Conservation (phyloP, 306 rosid species). For the Purshia tridentata region DNA sequence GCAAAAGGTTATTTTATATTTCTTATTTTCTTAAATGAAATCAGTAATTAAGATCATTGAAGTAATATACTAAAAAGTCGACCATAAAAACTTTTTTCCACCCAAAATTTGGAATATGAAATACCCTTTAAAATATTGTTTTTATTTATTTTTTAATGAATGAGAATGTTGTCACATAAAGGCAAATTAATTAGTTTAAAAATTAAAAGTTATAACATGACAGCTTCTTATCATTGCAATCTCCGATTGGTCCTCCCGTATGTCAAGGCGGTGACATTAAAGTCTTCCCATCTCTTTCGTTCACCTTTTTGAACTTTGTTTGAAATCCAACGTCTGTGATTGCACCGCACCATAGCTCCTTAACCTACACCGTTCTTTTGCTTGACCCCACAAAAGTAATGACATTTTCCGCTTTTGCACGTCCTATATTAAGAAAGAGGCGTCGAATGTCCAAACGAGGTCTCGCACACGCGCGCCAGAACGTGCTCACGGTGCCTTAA, state of each 20-base stretch:
- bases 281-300: neutral
- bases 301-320: neutral
- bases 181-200: neutral
- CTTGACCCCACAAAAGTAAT: neutral
- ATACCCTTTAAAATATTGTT: too few relatives aligned
- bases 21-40: too few relatives aligned
- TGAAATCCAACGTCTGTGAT: neutral
- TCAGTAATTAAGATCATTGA: too few relatives aligned
- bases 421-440: neutral
- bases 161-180: neutral
- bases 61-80: too few relatives aligned
- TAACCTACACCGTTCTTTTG: neutral
- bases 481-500: constrained; percentile 6
- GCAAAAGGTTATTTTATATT: too few relatives aligned
- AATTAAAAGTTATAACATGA: neutral
- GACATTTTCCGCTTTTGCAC: constrained; percentile 3
- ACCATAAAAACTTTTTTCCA: too few relatives aligned
- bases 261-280: constrained; percentile 16
- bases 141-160: too few relatives aligned
- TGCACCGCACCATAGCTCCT: constrained; percentile 22
- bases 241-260: neutral
- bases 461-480: neutral
- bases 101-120: too few relatives aligned
- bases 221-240: neutral
- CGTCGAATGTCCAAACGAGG: neutral